Evolutionary conservation across 108 stramenopile species (phyloP).

Genomic region (Nitzschia sp.): DNA sequence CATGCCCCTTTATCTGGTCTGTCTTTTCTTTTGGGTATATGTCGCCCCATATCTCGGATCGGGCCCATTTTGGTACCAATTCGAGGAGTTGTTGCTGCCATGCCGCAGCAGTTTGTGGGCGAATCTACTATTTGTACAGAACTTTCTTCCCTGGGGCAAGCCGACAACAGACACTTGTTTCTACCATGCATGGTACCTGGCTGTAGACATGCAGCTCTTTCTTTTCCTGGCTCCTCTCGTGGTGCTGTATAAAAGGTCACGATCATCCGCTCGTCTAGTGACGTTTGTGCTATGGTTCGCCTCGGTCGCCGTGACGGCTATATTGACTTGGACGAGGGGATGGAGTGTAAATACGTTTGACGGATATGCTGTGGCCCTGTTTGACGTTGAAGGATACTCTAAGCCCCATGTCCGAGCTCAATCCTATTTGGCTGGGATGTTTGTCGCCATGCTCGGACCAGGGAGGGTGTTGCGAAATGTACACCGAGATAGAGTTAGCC

Average conservation of each 20-base stretch:
- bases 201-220: conserved; percentile 65
- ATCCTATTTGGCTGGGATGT: conserved; percentile 53
- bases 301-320: conserved; percentile 27
- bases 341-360: conserved; percentile 67
- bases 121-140: conserved; percentile 63
- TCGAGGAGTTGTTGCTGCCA: conserved; percentile 43
- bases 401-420: conserved; percentile 61
- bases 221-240: conserved; percentile 35
- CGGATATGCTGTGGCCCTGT: conserved; percentile 44
- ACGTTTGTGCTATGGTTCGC: conserved; percentile 22
- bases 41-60: conserved; percentile 47
- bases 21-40: conserved; percentile 47
- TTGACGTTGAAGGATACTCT: conserved; percentile 56
- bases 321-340: conserved; percentile 29
- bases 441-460: conserved; percentile 40
- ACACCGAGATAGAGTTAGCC: neutral
- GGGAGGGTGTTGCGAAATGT: neutral
- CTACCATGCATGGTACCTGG: conserved; percentile 70
- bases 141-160: conserved; percentile 47
- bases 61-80: conserved; percentile 73
- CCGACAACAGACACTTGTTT: conserved; percentile 58
- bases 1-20: conserved; percentile 45
- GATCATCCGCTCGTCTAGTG: neutral
- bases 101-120: conserved; percentile 52
- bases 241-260: conserved; percentile 20